These are phyloP conservation scores for Neonectria faginata DNA, from an alignment of 2,329 filamentous ascomycete species.

Conservation along the genomic window DNA sequence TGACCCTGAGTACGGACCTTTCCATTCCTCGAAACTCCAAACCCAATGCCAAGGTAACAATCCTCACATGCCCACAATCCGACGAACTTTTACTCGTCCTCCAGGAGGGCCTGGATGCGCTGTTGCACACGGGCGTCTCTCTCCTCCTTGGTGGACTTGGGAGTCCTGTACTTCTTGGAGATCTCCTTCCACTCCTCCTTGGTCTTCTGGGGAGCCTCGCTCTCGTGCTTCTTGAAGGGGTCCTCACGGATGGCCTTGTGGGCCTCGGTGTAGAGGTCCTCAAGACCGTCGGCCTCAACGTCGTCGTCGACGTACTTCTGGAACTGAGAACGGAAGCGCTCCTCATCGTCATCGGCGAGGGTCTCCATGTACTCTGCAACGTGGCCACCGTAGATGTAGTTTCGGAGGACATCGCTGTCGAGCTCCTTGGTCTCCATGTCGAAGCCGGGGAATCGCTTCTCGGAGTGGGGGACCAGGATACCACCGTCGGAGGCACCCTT, in stretches of 20 bases:
- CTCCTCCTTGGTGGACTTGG: slow-evolving; percentile 86
- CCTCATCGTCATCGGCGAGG: slow-evolving; percentile 98
- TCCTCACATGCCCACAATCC: slow-evolving; percentile 45
- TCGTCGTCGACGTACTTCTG: slow-evolving; percentile 97
- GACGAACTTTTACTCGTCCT: slow-evolving; percentile 55
- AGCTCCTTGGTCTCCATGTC: slow-evolving; percentile 98
- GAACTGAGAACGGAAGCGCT: slow-evolving; percentile 99
- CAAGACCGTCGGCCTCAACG: slow-evolving; percentile 93
- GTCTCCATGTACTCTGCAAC: slow-evolving; percentile 99
- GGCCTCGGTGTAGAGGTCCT: slow-evolving; percentile 95
- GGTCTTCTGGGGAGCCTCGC: slow-evolving; percentile 85
- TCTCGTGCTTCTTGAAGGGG: slow-evolving; percentile 92
- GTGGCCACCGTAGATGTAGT: slow-evolving; percentile 99
- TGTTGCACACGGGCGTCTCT: slow-evolving; percentile 85
- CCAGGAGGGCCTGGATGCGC: slow-evolving; percentile 87
- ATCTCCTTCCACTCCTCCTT: slow-evolving; percentile 98
- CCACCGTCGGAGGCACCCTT: slow-evolving; percentile 99
- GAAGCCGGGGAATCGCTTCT: slow-evolving; percentile 99
- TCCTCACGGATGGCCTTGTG: slow-evolving; percentile 98
- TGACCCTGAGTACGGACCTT: slow-evolving; percentile 50
- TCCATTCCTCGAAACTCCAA: slow-evolving; percentile 54
- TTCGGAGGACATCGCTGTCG: slow-evolving; percentile 94
- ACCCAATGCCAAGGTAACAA: slow-evolving; percentile 52
- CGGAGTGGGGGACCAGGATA: slow-evolving; percentile 96
- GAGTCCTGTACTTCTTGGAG: slow-evolving; percentile 86